phyloP scores from a whole-genome alignment of 768 basidiomycete species.

The Holtermanniella nyarrowii region DNA sequence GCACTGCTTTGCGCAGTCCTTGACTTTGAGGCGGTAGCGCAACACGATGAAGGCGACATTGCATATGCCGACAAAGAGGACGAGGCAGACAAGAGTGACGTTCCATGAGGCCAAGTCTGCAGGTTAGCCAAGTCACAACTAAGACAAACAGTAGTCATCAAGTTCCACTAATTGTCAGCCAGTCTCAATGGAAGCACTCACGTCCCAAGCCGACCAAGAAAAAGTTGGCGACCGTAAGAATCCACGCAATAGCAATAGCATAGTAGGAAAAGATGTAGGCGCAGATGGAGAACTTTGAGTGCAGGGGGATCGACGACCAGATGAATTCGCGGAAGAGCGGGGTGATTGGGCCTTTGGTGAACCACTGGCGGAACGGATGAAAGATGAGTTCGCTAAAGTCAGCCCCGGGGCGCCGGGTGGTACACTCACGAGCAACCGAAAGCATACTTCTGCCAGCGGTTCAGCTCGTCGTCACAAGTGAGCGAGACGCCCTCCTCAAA shows the following conservation, averaged over 20 bases:
- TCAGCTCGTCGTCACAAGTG: constrained; percentile 80
- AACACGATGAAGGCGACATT: constrained; percentile 49
- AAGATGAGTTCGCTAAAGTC: constrained; percentile 53
- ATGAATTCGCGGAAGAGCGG: constrained; percentile 37
- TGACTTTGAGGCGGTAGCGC: constrained; percentile 17
- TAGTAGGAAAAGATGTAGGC: constrained; percentile 47
- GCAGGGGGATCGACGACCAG: constrained; percentile 46
- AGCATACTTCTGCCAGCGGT: constrained; percentile 65
- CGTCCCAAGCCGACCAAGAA: constrained; percentile 51
- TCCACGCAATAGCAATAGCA: constrained; percentile 51
- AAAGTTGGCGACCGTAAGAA: constrained; percentile 61
- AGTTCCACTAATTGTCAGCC: constrained; percentile 45
- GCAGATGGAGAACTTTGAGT: constrained; percentile 50
- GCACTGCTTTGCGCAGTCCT: constrained; percentile 9
- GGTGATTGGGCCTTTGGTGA: constrained; percentile 67
- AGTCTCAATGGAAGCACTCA: constrained; percentile 7
- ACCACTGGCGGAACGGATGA: constrained; percentile 71
- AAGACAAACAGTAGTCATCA: constrained; percentile 62
- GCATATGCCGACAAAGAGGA: constrained; percentile 56
- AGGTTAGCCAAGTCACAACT: constrained; percentile 43
- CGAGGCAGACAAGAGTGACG: constrained; percentile 62
- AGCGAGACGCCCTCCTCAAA: constrained; percentile 89
- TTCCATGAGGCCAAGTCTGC: constrained; percentile 40
- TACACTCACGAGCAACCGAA: constrained; percentile 33
- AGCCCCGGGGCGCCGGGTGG: constrained; percentile 4